Base-by-base conservation (phyloP, 1,139 yeast species). In the Kazachstania sp. region DNA sequence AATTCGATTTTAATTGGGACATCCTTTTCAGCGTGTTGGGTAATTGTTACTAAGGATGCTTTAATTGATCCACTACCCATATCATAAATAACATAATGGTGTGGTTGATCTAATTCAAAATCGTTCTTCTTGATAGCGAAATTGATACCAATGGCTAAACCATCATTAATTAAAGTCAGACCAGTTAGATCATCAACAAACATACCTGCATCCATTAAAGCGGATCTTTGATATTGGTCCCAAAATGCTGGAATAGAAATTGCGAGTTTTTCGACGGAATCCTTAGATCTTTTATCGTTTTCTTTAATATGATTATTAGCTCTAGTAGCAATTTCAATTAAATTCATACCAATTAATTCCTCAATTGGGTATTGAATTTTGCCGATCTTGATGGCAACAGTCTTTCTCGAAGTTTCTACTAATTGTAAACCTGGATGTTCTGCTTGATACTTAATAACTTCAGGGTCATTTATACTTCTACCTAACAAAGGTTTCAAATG, bases 11-110 rank as follows among this genome's bases (percentile, higher is more conserved):
- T 60, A 19, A 70, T 54, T 1, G 71, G 69, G 12, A 59, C 55
- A 5, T 71, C 64, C 8, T 61, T 68, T 51, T 73, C 73, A n/a
- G 58, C 58, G 8, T 67, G 67, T 31, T 77, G 77, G 35, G 70
- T 68, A 52, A 81, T 71, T 1, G 92, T 80, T 47, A 90, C 80
- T 31, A 92, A 69, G 0, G 97, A 84, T 3, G 96, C 95, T 48
- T 82, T 79, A 0, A 95, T 85, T 0, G 95, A 81, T 1, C 95
- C 95, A 2, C 96, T 94, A 45, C 99, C 99, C 76, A 85, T 78
- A 64, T 92, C 98, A 64, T 82, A 87, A 31, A 94, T 75, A 46
- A 88, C 64, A 59, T 85, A 86, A 59, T 82, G 77, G 56, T 81
- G 79, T 45, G 72, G 70, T 13, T 64, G 65, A 3, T 71, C 73